Evolutionary conservation across 768 basidiomycete genomes (phyloP), one percentile per base, ranked within the genome.

Genomic region (Postia placenta): DNA sequence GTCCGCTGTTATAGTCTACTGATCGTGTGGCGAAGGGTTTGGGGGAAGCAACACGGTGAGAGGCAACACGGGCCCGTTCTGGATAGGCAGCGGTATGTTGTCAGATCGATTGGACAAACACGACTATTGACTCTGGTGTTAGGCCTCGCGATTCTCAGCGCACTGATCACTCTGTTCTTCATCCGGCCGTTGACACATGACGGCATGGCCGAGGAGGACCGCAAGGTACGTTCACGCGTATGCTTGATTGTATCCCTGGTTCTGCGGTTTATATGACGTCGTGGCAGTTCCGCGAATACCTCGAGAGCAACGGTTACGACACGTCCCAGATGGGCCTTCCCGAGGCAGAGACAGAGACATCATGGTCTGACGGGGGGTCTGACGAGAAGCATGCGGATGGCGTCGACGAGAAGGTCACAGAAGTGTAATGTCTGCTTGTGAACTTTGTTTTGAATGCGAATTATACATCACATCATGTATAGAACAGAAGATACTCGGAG

Each of bases 21-120:
- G n/a, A 14, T 39, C 9, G 12, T 9, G 19, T 19, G 7, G 19
- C 38, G 9, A 26, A 80, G 85, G 75, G 19, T 89, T 89, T 52
- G 83, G 82, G 51, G 83, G 83, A 4, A 7, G 73, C 1, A 55
- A 45, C 11, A 67, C 76, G 22, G 62, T 67, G 30, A 74, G 69
- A 52, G 86, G 83, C 43, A 83, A 86, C 61, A 92, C 91, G 0
- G 89, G 90, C 17, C 89, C 89, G 12, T 92, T 92, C 77, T 91
- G 85, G 87, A 64, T 92, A 53, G 90, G 75, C n/a, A 87, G 86
- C 56, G 85, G 83, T 73, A 56, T 19, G 56, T 45, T 15, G 38
- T 14, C 38, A 20, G 38, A 14, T 39, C 20, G 19, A 9, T 20
- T 39, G 38, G 7, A 9, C 14, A 39, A 7, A 7, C 38, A 11